A percentile compares a stretch with the other conserved stretches of the same genome.
phyloP scores from a whole-genome alignment of 2,329 filamentous ascomycete species.

The Emergomyces pasteurianus region DNA sequence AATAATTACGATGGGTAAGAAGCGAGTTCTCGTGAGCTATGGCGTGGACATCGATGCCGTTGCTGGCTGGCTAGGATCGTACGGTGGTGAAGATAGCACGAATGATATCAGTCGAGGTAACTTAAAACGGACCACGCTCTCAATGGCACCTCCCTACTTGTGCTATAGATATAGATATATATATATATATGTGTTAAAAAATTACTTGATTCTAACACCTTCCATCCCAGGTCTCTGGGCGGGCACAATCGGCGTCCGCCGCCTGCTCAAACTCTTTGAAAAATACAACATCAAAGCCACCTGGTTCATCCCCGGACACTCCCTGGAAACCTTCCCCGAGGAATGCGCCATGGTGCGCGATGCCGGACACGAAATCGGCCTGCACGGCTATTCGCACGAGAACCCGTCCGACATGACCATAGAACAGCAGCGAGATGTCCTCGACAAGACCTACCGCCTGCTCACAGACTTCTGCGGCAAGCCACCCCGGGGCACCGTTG shows the following conservation, averaged over 20 bases:
- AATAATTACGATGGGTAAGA: slow-evolving; percentile 24
- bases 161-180: no score
- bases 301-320: slow-evolving; percentile 54
- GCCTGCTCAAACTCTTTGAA: slow-evolving; percentile 57
- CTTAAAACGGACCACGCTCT: no score
- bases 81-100: slow-evolving; percentile 59
- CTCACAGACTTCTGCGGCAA: slow-evolving; percentile 64
- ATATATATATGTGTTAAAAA: no score
- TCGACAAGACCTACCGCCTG: slow-evolving; percentile 64
- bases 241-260: slow-evolving; percentile 52
- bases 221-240: slow-evolving; percentile 46
- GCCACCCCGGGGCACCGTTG: slow-evolving; percentile 59
- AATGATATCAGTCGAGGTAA: slow-evolving; percentile 60
- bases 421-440: slow-evolving; percentile 63
- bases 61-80: slow-evolving; percentile 62
- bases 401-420: slow-evolving; percentile 60
- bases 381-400: slow-evolving; percentile 65
- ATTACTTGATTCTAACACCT: not conserved
- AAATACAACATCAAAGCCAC: slow-evolving; percentile 61
- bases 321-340: slow-evolving; percentile 54
- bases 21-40: slow-evolving; percentile 47
- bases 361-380: slow-evolving; percentile 52
- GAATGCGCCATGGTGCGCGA: slow-evolving; percentile 52
- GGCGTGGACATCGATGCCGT: slow-evolving; percentile 68
- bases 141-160: no score